Base-by-base conservation (phyloP, 345 rosid genomes). In the Rhizophora mangle region DNA sequence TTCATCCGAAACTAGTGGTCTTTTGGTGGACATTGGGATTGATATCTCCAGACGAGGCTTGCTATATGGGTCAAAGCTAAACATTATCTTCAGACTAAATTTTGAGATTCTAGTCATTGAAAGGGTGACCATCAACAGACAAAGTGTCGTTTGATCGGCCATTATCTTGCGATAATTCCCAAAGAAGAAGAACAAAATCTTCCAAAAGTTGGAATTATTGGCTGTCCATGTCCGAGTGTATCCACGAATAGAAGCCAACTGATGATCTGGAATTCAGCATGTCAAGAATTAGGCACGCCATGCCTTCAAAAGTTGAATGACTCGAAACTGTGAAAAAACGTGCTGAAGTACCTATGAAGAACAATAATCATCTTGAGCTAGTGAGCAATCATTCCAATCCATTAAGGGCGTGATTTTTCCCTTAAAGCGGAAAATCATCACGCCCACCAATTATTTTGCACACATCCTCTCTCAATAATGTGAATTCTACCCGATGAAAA, bases 281-380 rank as follows among this genome's bases (percentile, higher is more conserved):
- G 55, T 46, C 8, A n/a, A 32, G 64, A n/a, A 67, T 8, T 55
- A 16, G 60, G 71, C 80, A 67, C 65, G 81, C 79, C 74, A 72
- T 30, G 72, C 68, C 56, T 69, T 34, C 68, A 64, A 64, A 72
- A 26, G 49, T 43, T 2, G 49, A 13, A 43, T 11, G 49, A 43
- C 18, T 43, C 1, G 49, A 43, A 13, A 43, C 49, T 15, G 18
- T 43, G 49, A 43, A 18, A 43, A 3, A 43, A 13, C 49, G 18
- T 43, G 49, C 49, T 43, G 15, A 43, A 43, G 49, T 43, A 13
- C 49, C 15, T 43, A 43, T 43, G 52, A 77, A 69, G 70, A 64
- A 54, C 68, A 70, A 80, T 77, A 46, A 75, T 77, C 67, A 37
- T 43, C 56, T 52, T 60, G 5, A 49, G 62, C 65, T 51, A 65